These are phyloP conservation scores for Heritiera fomes DNA, from an alignment of 345 rosid species.

Conservation along the genomic window DNA sequence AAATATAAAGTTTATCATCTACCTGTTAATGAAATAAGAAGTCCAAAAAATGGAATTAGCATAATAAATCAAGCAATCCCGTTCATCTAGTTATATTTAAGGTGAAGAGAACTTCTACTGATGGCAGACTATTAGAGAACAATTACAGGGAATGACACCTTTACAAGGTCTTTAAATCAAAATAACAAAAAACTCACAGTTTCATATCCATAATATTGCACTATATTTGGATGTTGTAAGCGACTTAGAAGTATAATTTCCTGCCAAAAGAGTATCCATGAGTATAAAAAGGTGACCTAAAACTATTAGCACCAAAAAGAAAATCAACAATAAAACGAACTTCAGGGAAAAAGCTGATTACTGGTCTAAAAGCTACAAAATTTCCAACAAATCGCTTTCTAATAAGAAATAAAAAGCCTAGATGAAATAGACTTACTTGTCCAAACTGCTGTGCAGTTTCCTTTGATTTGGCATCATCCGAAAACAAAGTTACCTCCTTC, in stretches of 20 bases:
- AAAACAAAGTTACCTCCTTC: constrained; percentile 76
- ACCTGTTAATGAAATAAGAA: constrained; percentile 39
- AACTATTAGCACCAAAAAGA: background rate
- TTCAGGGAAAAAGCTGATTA: background rate
- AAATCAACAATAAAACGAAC: background rate
- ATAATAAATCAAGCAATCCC: background rate
- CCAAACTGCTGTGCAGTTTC: constrained; percentile 67
- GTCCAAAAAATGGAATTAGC: background rate
- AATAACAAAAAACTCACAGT: constrained; percentile 35
- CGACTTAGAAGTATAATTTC: constrained; percentile 65
- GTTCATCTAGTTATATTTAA: background rate
- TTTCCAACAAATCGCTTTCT: background rate
- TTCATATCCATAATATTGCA: constrained; percentile 79
- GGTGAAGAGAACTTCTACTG: background rate
- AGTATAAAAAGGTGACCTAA: background rate
- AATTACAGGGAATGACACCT: background rate
- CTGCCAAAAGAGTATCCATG: constrained; percentile 32
- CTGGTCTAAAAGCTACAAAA: background rate
- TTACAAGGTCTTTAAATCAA: constrained; percentile 7
- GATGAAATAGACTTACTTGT: constrained; percentile 44
- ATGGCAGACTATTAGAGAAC: background rate
- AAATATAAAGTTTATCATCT: constrained; percentile 65
- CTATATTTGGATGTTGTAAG: constrained; percentile 66
- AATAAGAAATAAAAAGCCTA: background rate
- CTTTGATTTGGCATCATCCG: constrained; percentile 77